Evolutionary conservation across 164 flowering plant species (phyloP).

Genomic region (Aristolochia californica): DNA sequence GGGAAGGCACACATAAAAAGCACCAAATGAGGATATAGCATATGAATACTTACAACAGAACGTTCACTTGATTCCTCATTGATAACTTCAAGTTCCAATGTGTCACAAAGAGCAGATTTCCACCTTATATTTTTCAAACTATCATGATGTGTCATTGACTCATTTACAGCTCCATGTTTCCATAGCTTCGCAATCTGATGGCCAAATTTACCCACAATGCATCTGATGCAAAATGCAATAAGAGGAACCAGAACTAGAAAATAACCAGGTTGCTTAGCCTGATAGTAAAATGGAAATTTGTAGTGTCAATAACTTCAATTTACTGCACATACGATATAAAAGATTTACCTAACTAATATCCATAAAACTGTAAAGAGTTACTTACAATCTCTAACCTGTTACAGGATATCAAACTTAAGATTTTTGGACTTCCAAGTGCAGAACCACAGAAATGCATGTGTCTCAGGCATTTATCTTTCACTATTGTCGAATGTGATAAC

Average conservation of each 20-base stretch:
- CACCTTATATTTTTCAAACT: slow-evolving; percentile 33
- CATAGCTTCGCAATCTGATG: slow-evolving; percentile 12
- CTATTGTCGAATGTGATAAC: no score
- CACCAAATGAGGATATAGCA: background rate
- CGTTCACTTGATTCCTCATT: slow-evolving; percentile 19
- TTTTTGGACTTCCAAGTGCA: no score
- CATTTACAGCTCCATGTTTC: slow-evolving; percentile 12
- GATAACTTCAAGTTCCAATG: slow-evolving; percentile 20
- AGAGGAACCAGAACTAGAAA: slow-evolving; percentile 46
- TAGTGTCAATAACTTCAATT: no score
- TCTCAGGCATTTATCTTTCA: no score
- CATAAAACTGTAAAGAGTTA: no score
- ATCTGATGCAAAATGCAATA: slow-evolving; percentile 46
- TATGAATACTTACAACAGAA: slow-evolving; percentile 20
- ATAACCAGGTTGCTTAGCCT: slow-evolving; percentile 43
- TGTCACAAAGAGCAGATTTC: slow-evolving; percentile 36
- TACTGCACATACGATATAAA: no score
- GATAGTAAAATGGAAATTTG: slow-evolving; percentile 23
- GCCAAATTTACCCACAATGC: slow-evolving; percentile 25
- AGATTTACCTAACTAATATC: no score
- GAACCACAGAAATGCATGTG: no score
- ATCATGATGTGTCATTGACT: slow-evolving; percentile 12
- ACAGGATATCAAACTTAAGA: no score
- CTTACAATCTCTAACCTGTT: no score
- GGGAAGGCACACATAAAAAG: no score